Base-by-base conservation (phyloP, 208 protist genomes). In the Leishmania guyanensis region DNA sequence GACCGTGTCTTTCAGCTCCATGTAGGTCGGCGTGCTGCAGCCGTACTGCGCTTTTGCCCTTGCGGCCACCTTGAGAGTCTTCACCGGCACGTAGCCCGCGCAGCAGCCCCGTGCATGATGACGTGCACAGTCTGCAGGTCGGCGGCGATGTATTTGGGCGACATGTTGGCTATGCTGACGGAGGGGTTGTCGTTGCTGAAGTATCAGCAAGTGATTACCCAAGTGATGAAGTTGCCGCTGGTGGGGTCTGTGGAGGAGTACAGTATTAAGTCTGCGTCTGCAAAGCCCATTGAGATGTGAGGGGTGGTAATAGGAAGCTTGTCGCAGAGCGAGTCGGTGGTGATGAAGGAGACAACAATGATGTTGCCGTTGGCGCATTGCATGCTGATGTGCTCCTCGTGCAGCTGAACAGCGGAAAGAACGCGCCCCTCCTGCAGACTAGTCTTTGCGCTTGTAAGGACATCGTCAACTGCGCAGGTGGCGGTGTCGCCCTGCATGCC, bases 81-180 rank as follows among this genome's bases (percentile, higher is more conserved):
- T 17, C 9, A 3, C 58, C 5, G 43, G 8, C 50, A 90, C 92
- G 33, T 39, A 29, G 6, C n/a, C 72, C 33, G 20, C 51, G 56
- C 43, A 65, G 74, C 96, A 96, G n/a, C 96, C 94, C 17, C 97
- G 81, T 12, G 92, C 90, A 84, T 98, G 96, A 8, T 88, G 54
- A 2, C 43, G 69, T 86, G 87, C 36, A 56, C 56, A 5, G n/a
- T 58, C 33, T 82, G 33, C 50, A n/a, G 78, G 56, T 36, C 17
- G 39, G 70, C 70, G 58, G 70, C 3, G n/a, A 82, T 72, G 62
- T 75, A 56, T 9, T 51, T 56, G 1, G 73, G 80, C 62, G 62
- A 73, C 33, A 79, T 20, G 64, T 93, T 93, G 68, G 74, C 70
- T 26, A 89, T 81, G 16, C 89, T 89, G 17, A 88, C 80, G 17